These are phyloP conservation scores for Abortiporus biennis DNA, from an alignment of 1,284 basidiomycete genomes.

Conservation along the genomic window DNA sequence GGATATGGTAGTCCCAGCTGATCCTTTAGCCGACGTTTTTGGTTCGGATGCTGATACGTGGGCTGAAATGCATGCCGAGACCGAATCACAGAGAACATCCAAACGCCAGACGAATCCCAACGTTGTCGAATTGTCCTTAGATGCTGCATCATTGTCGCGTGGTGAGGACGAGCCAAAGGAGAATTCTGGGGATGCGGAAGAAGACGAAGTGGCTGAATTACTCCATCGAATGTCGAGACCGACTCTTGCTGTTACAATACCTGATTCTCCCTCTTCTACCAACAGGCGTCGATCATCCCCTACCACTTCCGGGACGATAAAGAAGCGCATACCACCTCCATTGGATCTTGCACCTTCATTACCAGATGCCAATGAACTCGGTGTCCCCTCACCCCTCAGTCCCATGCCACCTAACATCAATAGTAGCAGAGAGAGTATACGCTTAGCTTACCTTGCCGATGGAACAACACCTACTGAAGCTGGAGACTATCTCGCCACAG, in stretches of 20 bases:
- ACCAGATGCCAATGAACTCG: constrained; percentile 9
- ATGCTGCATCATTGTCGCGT: constrained; percentile 39
- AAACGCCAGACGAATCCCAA: constrained; percentile 34
- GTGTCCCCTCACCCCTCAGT: constrained; percentile 13
- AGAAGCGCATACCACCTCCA: constrained; percentile 41
- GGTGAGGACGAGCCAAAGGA: constrained; percentile 16
- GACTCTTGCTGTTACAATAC: constrained; percentile 25
- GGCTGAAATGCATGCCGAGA: constrained; percentile 41
- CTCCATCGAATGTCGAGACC: constrained; percentile 26
- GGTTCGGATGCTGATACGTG: constrained; percentile 59
- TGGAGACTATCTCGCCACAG: constrained; percentile 1
- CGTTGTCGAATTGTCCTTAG: constrained; percentile 47
- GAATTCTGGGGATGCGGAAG: constrained; percentile 13
- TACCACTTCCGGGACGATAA: constrained; percentile 18
- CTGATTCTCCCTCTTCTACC: constrained; percentile 18
- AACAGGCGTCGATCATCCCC: constrained; percentile 23
- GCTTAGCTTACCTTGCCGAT: constrained; percentile 26
- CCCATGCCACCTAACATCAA: no score
- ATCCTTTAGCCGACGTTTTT: constrained; percentile 43
- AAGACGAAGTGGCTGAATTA: constrained; percentile 21
- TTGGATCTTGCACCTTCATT: constrained; percentile 33
- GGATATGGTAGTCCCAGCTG: constrained; percentile 18
- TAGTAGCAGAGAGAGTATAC: constrained; percentile 18
- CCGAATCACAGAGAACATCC: constrained; percentile 18
- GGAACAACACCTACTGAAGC: constrained; percentile 13